phyloP scores from a whole-genome alignment of 148 eudicot genomes.

The Fagopyrum esculentum region DNA sequence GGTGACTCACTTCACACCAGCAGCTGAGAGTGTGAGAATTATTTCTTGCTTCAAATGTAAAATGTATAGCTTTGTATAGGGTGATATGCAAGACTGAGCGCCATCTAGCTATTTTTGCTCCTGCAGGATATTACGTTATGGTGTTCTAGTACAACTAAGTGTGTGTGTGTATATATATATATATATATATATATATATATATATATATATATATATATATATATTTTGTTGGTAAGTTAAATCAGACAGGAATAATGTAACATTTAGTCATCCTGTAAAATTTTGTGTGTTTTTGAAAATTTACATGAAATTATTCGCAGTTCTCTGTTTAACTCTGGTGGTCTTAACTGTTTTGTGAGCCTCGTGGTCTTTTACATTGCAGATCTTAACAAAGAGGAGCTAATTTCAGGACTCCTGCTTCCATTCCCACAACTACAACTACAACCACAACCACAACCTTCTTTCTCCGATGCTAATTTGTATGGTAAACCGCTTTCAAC shows the following conservation, averaged over 20 bases:
- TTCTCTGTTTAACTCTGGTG: constrained; percentile 1
- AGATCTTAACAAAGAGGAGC: constrained; percentile 68
- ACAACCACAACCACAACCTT: constrained; percentile 26
- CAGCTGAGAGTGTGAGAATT: background rate
- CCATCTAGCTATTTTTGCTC: background rate
- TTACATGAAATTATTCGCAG: background rate
- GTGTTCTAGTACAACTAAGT: background rate
- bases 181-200: background rate
- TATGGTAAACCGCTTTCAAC: constrained; percentile 23
- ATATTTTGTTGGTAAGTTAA: background rate
- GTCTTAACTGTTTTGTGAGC: background rate
- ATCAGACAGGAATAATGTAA: background rate
- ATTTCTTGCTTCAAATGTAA: background rate
- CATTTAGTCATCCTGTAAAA: background rate
- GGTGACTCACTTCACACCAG: constrained; percentile 1
- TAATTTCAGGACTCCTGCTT: constrained; percentile 60
- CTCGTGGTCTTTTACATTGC: constrained; percentile 17
- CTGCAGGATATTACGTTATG: background rate
- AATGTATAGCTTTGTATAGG: background rate
- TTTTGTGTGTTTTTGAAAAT: background rate
- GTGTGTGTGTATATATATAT: too few species aligned
- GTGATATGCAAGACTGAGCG: background rate
- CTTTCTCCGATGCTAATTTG: constrained; percentile 26
- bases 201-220: background rate
- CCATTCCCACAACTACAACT: constrained; percentile 38